A percentile compares a stretch with the other conserved stretches of the same genome.
Conservation (phyloP, 306 rosid species). For the Gynostemma pentaphyllum region DNA sequence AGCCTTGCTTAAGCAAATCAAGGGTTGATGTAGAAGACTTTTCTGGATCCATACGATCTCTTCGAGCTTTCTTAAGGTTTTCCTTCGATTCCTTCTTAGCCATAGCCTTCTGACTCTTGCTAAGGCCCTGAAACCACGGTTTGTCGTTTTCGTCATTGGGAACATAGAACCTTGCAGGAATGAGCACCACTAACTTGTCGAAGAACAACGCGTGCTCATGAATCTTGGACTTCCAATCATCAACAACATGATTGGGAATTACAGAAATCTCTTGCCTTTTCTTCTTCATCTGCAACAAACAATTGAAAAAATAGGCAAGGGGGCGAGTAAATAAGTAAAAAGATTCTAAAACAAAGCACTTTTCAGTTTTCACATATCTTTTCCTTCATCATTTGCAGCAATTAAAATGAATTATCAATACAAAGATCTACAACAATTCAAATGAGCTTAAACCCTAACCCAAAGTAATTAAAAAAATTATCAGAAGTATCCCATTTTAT, state of each 20-base stretch:
- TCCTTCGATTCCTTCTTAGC: constrained; percentile 61
- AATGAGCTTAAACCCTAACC: too few species aligned
- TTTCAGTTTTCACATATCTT: background rate
- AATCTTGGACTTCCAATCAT: constrained; percentile 43
- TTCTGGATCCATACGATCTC: constrained; percentile 60
- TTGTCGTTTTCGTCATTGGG: constrained; percentile 44
- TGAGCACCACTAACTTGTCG: constrained; percentile 67
- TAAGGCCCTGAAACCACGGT: constrained; percentile 85
- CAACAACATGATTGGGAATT: constrained; percentile 10
- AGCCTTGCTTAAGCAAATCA: constrained; percentile 43
- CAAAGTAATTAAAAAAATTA: too few species aligned
- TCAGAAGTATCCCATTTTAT: too few species aligned
- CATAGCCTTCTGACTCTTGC: constrained; percentile 41
- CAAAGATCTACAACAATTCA: too few species aligned
- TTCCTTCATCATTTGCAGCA: background rate
- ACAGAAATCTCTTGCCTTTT: constrained; percentile 20
- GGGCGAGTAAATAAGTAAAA: background rate
- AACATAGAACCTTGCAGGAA: constrained; percentile 74
- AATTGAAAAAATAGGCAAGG: background rate
- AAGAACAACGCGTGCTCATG: constrained; percentile 50
- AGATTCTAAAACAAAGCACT: background rate
- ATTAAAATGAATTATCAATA: background rate
- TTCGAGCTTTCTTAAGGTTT: constrained; percentile 60
- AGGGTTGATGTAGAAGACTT: constrained; percentile 55
- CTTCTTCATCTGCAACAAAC: constrained; percentile 36